Conservation (phyloP, 106 monocot species). For the Dendrobium nobile region DNA sequence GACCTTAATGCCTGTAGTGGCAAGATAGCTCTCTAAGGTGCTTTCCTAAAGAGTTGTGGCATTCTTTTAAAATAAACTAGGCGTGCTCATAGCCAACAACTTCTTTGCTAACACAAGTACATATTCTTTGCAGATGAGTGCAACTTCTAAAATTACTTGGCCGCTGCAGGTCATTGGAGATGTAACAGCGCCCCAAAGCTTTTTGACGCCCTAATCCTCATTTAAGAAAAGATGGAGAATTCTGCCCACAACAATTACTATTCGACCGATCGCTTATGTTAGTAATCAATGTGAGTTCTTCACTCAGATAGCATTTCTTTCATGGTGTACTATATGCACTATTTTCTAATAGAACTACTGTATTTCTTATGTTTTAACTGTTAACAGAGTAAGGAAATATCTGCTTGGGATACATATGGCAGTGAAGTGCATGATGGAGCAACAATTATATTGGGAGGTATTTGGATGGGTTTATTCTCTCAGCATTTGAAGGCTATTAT, state of each 20-base stretch:
- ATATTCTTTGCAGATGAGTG: neutral
- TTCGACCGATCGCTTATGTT: conserved; percentile 81
- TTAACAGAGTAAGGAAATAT: conserved; percentile 66
- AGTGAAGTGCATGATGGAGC: conserved; percentile 59
- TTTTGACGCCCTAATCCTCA: conserved; percentile 72
- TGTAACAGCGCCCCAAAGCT: conserved; percentile 56
- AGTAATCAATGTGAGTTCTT: conserved; percentile 49
- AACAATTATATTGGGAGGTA: conserved; percentile 84
- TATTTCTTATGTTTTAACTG: neutral
- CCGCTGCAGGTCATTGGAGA: conserved; percentile 51
- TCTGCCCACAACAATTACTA: conserved; percentile 36
- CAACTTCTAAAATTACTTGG: neutral
- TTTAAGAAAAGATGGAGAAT: conserved; percentile 60
- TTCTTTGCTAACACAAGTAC: neutral
- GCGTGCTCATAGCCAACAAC: neutral
- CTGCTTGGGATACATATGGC: conserved; percentile 85
- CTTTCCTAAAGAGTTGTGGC: neutral
- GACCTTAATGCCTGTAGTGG: conserved; percentile 70
- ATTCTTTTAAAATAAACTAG: neutral
- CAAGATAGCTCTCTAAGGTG: conserved; percentile 18
- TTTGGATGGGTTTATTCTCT: neutral
- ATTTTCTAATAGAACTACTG: neutral
- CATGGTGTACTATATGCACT: neutral
- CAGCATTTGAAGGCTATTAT: neutral
- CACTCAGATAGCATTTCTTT: neutral